Conservation (phyloP, 2,329 filamentous ascomycete genomes). For the Endocalyx cinctus region DNA sequence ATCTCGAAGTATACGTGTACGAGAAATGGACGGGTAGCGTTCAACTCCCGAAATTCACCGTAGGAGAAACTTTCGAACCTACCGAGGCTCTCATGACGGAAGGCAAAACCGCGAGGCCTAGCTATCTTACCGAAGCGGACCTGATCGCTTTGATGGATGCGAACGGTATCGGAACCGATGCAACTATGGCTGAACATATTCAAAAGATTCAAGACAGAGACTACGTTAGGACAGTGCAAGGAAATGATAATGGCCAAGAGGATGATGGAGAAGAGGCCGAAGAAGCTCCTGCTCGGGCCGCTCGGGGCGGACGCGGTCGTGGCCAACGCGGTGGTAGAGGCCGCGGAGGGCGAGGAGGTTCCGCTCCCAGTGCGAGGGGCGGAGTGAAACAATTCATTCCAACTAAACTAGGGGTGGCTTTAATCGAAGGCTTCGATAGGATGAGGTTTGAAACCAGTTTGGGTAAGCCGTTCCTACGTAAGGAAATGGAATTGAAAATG, state of each 20-base stretch:
- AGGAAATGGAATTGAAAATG: conserved; percentile 98
- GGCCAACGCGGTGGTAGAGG: conserved; percentile 46
- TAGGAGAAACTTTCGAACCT: conserved; percentile 80
- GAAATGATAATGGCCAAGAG: conserved; percentile 31
- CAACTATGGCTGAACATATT: conserved; percentile 98
- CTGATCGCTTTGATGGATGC: conserved; percentile 96
- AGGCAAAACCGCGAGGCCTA: conserved; percentile 81
- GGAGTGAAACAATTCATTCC: conserved; percentile 84
- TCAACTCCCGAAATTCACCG: conserved; percentile 71
- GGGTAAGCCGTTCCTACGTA: conserved; percentile 91
- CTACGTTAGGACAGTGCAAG: conserved; percentile 66
- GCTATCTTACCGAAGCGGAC: conserved; percentile 90
- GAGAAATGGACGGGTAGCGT: conserved; percentile 92
- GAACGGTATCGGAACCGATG: conserved; percentile 96
- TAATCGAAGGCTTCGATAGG: conserved; percentile 91
- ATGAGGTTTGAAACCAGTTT: conserved; percentile 91
- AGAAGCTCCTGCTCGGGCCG: conserved; percentile 33
- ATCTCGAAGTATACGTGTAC: conserved; percentile 92
- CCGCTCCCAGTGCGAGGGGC: conserved; percentile 36
- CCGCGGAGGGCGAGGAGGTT: conserved; percentile 35
- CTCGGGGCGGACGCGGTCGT: conserved; percentile 39
- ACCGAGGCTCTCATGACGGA: conserved; percentile 85
- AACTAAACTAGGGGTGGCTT: conserved; percentile 81
- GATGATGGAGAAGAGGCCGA: conserved; percentile 37
- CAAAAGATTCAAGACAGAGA: conserved; percentile 87